These are phyloP conservation scores for Starmerella vaccinii DNA, from an alignment of 805 yeast genomes.

Conservation along the genomic window DNA sequence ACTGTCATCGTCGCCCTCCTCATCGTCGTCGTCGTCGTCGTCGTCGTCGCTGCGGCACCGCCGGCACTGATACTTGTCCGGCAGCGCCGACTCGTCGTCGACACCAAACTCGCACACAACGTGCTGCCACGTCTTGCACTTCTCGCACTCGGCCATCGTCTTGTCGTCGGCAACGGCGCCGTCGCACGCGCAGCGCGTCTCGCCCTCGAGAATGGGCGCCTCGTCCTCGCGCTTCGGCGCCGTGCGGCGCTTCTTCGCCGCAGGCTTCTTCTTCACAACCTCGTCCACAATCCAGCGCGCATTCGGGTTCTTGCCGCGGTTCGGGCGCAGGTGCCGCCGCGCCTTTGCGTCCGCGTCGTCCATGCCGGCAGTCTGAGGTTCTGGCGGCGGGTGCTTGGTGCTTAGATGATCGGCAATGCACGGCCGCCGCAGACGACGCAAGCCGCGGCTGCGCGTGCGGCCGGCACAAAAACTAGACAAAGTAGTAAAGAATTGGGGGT, in stretches of 20 bases:
- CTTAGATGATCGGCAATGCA: background rate
- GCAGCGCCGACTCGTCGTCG: slow-evolving; percentile 36
- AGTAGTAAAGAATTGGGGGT: background rate
- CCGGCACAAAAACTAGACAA: background rate
- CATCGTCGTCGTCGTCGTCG: background rate
- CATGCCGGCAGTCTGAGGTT: too few species aligned
- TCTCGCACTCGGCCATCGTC: slow-evolving; percentile 57
- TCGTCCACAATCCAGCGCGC: slow-evolving; percentile 20
- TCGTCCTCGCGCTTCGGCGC: background rate
- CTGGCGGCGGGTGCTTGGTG: too few species aligned
- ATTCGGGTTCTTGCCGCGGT: slow-evolving; percentile 19
- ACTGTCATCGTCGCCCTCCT: background rate
- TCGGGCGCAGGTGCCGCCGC: slow-evolving; percentile 19
- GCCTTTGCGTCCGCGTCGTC: slow-evolving; percentile 1
- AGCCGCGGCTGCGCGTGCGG: background rate
- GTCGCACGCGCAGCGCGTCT: slow-evolving; percentile 21
- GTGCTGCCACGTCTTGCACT: slow-evolving; percentile 63
- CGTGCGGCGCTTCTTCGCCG: slow-evolving; percentile 9
- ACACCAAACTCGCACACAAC: slow-evolving; percentile 47
- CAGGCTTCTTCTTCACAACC: background rate
- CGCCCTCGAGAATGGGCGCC: slow-evolving; percentile 13
- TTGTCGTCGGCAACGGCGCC: slow-evolving; percentile 38
- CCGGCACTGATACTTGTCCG: slow-evolving; percentile 46
- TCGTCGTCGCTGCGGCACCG: slow-evolving; percentile 36
- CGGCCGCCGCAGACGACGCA: background rate